phyloP scores from a whole-genome alignment of 208 protist genomes.

The Leishmania turanica region DNA sequence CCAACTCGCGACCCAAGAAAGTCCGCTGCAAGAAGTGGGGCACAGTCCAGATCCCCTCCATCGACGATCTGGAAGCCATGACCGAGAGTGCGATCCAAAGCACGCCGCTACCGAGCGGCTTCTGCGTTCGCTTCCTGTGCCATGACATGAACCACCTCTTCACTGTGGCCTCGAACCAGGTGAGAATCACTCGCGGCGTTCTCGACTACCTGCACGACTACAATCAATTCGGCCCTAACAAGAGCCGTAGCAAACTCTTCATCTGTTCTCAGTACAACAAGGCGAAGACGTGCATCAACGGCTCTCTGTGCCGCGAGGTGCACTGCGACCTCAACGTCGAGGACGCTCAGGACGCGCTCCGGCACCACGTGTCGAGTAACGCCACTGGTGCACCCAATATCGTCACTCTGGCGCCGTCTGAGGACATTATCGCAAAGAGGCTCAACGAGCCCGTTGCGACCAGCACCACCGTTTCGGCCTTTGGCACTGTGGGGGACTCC shows the following conservation, averaged over 20 bases:
- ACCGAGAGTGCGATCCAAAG: conserved; percentile 38
- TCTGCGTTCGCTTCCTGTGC: conserved; percentile 74
- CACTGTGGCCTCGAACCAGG: conserved; percentile 56
- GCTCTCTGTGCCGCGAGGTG: conserved; percentile 75
- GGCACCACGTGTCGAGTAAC: conserved; percentile 69
- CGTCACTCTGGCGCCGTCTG: conserved; percentile 24
- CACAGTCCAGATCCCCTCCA: conserved; percentile 47
- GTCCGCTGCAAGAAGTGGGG: conserved; percentile 63
- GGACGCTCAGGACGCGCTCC: conserved; percentile 51
- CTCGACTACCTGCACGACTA: conserved; percentile 84
- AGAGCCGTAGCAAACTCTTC: conserved; percentile 74
- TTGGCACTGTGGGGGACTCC: conserved; percentile 23
- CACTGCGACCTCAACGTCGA: conserved; percentile 62
- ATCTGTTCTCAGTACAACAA: conserved; percentile 63
- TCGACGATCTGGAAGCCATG: conserved; percentile 56
- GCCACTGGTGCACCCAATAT: conserved; percentile 63
- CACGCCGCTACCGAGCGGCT: conserved; percentile 51
- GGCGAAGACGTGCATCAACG: conserved; percentile 52
- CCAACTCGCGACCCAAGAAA: conserved; percentile 40
- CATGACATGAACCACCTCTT: conserved; percentile 79
- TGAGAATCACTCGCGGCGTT: conserved; percentile 65
- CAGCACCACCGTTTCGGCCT: conserved; percentile 9
- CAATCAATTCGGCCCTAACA: conserved; percentile 79
- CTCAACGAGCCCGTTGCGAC: conserved; percentile 31
- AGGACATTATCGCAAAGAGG: conserved; percentile 40